Base-by-base conservation (phyloP, 176 grass and related monocot genomes). In the Themeda triandra region DNA sequence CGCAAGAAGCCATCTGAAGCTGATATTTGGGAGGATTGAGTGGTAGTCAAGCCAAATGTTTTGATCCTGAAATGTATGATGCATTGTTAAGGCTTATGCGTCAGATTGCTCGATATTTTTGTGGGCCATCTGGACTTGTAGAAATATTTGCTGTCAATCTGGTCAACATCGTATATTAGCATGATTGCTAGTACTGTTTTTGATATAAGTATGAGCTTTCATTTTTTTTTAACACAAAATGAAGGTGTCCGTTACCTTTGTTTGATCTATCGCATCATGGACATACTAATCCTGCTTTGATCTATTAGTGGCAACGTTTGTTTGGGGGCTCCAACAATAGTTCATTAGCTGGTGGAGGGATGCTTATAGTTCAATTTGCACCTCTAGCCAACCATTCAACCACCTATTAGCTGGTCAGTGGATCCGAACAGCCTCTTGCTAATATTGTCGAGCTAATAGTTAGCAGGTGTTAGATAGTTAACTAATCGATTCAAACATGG, bases 51-150 rank as follows among this genome's bases (percentile, higher is more conserved):
- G 40, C 44, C 12, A 28, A 35, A 25, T 56, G 9, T 73, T 79
- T 86, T 74, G 66, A 67, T 74, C 84, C 31, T 11, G 23, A 45
- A 79, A 72, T 83, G 41, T 77, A 71, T 29, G 62, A 31, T 63
- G 48, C 5, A 62, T 27, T 75, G 17, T 76, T 23, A 48, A 73
- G 45, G 9, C 18, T n/a, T 13, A 18, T 56, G 3, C 0, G 30
- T 49, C 66, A 76, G 39, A 51, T 83, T 41, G 73, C 44, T n/a
- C 56, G 2, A 32, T 74, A 67, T 84, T 88, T 88, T 83, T 33
- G 33, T 46, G 36, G 68, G 45, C 1, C 15, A 17, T 75, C 75
- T 23, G 23, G 60, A 37, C 21, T 23, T 51, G 49, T 4, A 31
- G 48, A 85, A 81, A 7, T n/a, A 49, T 51, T 46, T 81, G 23